Percentiles rank a stretch among this genome's conserved stretches.
These are phyloP conservation scores for Penicillium turbatum DNA, from an alignment of 495 filamentous ascomycete species.

Conservation along the genomic window DNA sequence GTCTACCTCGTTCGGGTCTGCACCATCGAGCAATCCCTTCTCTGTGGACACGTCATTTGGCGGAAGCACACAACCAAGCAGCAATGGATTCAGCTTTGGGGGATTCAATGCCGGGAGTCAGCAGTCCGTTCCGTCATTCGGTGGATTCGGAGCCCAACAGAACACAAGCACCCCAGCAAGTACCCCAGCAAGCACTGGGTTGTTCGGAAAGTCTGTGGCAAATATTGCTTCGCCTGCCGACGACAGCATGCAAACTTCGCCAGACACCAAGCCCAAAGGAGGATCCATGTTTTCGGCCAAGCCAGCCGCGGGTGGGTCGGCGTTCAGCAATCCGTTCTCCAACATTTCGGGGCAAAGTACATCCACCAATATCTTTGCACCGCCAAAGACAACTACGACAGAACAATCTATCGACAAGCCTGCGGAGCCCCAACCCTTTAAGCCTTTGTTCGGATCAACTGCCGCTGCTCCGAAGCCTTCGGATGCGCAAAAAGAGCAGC, in stretches of 20 bases:
- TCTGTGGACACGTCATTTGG: conserved; percentile 24
- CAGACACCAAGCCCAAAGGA: conserved; percentile 33
- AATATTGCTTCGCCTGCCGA: conserved; percentile 19
- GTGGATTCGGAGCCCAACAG: conserved; percentile 23
- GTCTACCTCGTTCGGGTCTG: conserved; percentile 20
- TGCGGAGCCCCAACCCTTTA: conserved; percentile 9
- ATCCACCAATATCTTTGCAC: conserved; percentile 8
- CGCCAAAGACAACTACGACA: conserved; percentile 2
- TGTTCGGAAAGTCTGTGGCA: conserved; percentile 23
- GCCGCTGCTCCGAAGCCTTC: conserved; percentile 2
- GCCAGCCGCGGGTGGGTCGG: conserved; percentile 5
- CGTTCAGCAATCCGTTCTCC: conserved; percentile 7
- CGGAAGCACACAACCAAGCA: conserved; percentile 11
- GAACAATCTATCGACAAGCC: conserved; percentile 4
- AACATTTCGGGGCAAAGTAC: conserved; percentile 8
- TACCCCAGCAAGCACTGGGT: conserved; percentile 7
- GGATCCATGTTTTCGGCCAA: conserved; percentile 11
- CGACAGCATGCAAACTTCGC: conserved; percentile 45
- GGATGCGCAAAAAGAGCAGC: background rate
- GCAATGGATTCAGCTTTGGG: conserved; percentile 21
- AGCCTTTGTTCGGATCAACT: conserved; percentile 10
- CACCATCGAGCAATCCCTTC: conserved; percentile 41
- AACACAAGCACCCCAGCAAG: conserved; percentile 11
- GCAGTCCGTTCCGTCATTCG: conserved; percentile 12
- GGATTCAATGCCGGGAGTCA: conserved; percentile 20